Percentiles rank a stretch among this genome's conserved stretches.
These are phyloP conservation scores for Mycosphaerella arachidis DNA, from an alignment of 2,329 filamentous ascomycete species.

Conservation along the genomic window DNA sequence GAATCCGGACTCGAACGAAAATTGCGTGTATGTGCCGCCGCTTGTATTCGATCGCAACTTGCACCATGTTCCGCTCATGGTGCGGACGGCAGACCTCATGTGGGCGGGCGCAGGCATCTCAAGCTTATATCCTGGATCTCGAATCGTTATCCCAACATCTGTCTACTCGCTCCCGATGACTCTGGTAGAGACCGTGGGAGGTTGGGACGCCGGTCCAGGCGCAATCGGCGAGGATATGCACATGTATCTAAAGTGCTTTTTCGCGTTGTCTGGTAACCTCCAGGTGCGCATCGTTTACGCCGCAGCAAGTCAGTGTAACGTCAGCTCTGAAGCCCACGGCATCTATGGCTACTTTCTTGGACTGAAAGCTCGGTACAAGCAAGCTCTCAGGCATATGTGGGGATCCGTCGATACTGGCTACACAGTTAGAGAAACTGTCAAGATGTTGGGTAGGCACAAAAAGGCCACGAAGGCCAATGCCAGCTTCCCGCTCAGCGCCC, in stretches of 20 bases:
- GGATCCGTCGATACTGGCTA: constrained; percentile 66
- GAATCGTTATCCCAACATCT: constrained; percentile 65
- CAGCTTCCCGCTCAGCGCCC: constrained; percentile 23
- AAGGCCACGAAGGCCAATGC: constrained; percentile 7
- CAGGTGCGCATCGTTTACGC: constrained; percentile 61
- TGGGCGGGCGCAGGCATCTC: constrained; percentile 69
- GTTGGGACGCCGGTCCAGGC: constrained; percentile 66
- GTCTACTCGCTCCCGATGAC: constrained; percentile 67
- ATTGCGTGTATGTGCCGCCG: constrained; percentile 64
- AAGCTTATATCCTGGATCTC: constrained; percentile 60
- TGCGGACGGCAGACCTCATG: constrained; percentile 66
- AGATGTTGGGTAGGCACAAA: constrained; percentile 26
- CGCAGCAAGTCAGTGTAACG: constrained; percentile 69
- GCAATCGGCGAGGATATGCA: constrained; percentile 73
- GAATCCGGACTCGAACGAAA: constrained; percentile 56
- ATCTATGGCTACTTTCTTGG: constrained; percentile 53
- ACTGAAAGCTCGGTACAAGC: constrained; percentile 63
- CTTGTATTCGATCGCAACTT: constrained; percentile 73
- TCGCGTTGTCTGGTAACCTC: constrained; percentile 65
- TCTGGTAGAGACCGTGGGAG: constrained; percentile 63
- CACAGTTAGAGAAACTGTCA: constrained; percentile 43
- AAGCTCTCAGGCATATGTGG: constrained; percentile 73
- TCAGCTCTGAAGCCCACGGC: constrained; percentile 57
- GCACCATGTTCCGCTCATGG: constrained; percentile 61
- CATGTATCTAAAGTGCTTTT: constrained; percentile 76